These are phyloP conservation scores for Xerocomus spinulosus DNA, from an alignment of 768 basidiomycete genomes.

Conservation along the genomic window DNA sequence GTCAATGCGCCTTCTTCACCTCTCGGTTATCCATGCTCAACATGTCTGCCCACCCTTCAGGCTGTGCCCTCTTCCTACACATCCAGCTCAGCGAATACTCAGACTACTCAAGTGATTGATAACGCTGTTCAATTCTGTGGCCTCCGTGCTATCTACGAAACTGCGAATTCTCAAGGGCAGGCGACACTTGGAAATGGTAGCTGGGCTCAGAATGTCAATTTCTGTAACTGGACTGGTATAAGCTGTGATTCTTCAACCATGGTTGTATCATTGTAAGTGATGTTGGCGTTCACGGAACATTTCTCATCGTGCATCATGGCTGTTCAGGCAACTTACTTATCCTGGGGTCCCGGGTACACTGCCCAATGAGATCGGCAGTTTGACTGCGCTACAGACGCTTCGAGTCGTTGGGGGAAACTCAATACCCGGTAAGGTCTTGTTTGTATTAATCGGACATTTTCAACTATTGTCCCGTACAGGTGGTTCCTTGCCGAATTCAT, in stretches of 20 bases:
- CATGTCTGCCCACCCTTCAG: slow-evolving; percentile 40
- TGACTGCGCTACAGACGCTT: slow-evolving; percentile 37
- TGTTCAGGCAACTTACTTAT: slow-evolving; percentile 36
- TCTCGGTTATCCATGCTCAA: slow-evolving; percentile 41
- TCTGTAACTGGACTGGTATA: slow-evolving; percentile 47
- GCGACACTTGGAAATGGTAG: slow-evolving; percentile 36
- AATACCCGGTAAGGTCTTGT: slow-evolving; percentile 36
- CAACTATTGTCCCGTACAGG: slow-evolving; percentile 22
- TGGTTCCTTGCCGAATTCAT: slow-evolving; percentile 38
- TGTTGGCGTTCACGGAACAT: background rate
- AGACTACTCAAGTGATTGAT: slow-evolving; percentile 30
- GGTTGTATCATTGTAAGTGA: slow-evolving; percentile 40
- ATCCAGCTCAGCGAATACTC: slow-evolving; percentile 26
- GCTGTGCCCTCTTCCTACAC: slow-evolving; percentile 34
- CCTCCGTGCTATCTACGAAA: slow-evolving; percentile 41
- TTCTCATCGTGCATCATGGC: background rate
- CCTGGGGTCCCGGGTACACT: slow-evolving; percentile 45
- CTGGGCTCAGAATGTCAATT: slow-evolving; percentile 43
- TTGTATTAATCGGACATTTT: background rate
- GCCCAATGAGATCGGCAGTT: slow-evolving; percentile 38
- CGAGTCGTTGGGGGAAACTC: slow-evolving; percentile 38
- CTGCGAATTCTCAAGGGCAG: slow-evolving; percentile 35
- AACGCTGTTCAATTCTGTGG: slow-evolving; percentile 47
- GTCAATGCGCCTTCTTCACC: slow-evolving; percentile 43
- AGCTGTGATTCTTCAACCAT: slow-evolving; percentile 38